These are phyloP conservation scores for Auriscalpium vulgare DNA, from an alignment of 768 basidiomycete species.

Conservation along the genomic window DNA sequence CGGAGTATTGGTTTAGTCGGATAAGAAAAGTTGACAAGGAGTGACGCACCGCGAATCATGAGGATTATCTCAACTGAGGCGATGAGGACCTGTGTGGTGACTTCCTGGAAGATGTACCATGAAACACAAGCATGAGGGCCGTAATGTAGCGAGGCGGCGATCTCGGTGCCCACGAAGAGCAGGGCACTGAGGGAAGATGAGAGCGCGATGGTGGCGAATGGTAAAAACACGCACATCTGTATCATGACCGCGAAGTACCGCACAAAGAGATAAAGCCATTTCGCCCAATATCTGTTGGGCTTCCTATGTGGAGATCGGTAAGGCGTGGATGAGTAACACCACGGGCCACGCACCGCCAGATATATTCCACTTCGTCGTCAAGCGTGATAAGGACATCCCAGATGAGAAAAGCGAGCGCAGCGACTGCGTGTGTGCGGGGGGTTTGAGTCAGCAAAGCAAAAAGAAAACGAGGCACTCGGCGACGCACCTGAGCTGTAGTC, in stretches of 20 bases:
- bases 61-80: slow-evolving; percentile 18
- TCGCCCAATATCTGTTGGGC: slow-evolving; percentile 15
- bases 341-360: background rate
- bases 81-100: slow-evolving; percentile 10
- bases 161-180: slow-evolving; percentile 8
- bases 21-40: no score
- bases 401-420: background rate
- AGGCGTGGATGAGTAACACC: background rate
- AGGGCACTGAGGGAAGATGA: background rate
- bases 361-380: background rate
- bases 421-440: background rate
- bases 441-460: no score
- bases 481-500: background rate
- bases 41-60: slow-evolving; percentile 19
- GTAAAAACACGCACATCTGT: slow-evolving; percentile 3
- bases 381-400: slow-evolving; percentile 2
- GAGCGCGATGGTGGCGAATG: background rate
- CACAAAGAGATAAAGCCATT: slow-evolving; percentile 21
- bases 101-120: slow-evolving; percentile 9
- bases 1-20: background rate
- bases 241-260: slow-evolving; percentile 12
- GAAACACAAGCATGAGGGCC: slow-evolving; percentile 13
- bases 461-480: background rate
- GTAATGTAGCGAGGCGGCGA: slow-evolving; percentile 11
- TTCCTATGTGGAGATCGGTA: slow-evolving; percentile 12